Percentiles rank a stretch among this genome's conserved stretches.
Conservation (phyloP, 345 rosid genomes). For the Ceriops tagal region DNA sequence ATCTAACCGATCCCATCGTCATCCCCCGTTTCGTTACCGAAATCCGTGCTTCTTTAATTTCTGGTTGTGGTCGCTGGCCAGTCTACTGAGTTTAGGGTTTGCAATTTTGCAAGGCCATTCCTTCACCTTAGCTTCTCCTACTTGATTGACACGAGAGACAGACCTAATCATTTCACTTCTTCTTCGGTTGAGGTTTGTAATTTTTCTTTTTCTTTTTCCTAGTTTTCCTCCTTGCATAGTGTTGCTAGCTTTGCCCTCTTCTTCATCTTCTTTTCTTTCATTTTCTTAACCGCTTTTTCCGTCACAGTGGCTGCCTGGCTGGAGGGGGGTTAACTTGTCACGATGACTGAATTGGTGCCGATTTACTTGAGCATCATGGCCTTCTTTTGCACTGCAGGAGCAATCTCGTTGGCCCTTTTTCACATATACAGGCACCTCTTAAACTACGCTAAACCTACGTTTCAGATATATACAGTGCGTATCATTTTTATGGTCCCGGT, state of each 20-base stretch:
- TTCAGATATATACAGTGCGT: conserved; percentile 92
- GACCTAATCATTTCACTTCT: no score
- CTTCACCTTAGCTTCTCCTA: neutral
- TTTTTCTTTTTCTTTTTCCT: no score
- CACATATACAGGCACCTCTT: conserved; percentile 84
- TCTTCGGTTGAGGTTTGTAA: no score
- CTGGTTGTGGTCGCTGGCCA: no score
- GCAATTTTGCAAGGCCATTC: conserved; percentile 13
- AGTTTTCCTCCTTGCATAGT: no score
- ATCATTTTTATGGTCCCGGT: conserved; percentile 98
- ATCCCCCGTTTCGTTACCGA: no score
- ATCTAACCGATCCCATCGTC: no score
- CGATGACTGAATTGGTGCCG: conserved; percentile 58
- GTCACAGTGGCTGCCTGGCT: neutral
- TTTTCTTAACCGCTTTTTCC: no score
- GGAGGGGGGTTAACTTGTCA: conserved; percentile 2
- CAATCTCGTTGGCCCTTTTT: conserved; percentile 63
- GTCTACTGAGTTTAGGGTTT: conserved; percentile 20
- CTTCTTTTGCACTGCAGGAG: conserved; percentile 63
- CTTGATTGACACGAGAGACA: no score
- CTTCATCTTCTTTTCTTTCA: neutral
- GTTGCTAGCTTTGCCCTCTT: neutral
- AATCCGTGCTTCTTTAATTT: no score
- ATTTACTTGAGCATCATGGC: conserved; percentile 52
- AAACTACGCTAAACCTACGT: conserved; percentile 91